Evolutionary conservation across 2,329 filamentous ascomycete genomes (phyloP).

Genomic region (Penicillium sp.): DNA sequence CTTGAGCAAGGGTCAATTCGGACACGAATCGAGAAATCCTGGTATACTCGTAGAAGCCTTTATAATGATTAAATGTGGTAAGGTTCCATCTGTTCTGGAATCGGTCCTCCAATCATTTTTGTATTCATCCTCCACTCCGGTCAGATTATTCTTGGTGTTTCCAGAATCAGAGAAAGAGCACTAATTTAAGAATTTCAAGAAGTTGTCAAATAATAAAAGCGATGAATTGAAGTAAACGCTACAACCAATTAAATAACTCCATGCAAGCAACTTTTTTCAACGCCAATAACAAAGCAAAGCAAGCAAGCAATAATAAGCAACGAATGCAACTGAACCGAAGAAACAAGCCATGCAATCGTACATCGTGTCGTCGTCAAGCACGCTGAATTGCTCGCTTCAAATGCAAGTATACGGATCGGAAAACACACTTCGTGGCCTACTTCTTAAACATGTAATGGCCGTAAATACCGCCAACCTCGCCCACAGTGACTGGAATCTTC

Average conservation of each 20-base stretch:
- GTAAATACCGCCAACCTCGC: slow-evolving; percentile 57
- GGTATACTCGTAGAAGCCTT: too few species aligned
- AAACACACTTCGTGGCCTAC: slow-evolving; percentile 23
- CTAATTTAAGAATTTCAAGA: too few species aligned
- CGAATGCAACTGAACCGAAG: not conserved
- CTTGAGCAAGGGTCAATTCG: too few species aligned
- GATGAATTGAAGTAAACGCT: not conserved
- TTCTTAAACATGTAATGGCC: slow-evolving; percentile 59
- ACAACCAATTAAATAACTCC: not conserved
- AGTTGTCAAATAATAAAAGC: too few species aligned
- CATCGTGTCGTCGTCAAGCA: not conserved
- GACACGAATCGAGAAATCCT: too few species aligned
- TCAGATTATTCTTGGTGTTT: too few species aligned
- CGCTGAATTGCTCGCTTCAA: slow-evolving; percentile 7
- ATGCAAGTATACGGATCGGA: slow-evolving; percentile 12
- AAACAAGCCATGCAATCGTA: not conserved
- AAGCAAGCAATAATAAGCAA: not conserved
- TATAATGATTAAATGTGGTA: too few species aligned
- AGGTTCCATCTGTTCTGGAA: too few species aligned
- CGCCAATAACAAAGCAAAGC: not conserved
- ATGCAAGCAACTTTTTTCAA: not conserved
- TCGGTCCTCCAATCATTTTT: too few species aligned
- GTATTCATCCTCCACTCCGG: too few species aligned
- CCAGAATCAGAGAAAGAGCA: too few species aligned
- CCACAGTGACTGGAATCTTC: slow-evolving; percentile 56